Percentiles rank a stretch among this genome's conserved stretches.
phyloP scores from a whole-genome alignment of 2,329 filamentous ascomycete species.

The Metarhizium anisopliae region DNA sequence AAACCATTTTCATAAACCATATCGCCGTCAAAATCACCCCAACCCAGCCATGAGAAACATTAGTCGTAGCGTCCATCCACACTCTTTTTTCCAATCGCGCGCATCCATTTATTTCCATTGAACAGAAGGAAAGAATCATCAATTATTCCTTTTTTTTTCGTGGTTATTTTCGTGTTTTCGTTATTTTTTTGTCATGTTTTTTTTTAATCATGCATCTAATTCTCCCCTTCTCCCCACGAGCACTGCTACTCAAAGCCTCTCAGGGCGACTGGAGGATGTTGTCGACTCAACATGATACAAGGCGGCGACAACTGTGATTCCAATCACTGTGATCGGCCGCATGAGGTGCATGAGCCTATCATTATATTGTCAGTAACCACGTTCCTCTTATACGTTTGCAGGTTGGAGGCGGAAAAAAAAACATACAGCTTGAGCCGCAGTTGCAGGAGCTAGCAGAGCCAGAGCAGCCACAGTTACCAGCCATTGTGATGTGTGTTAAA shows the following conservation, averaged over 20 bases:
- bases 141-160: conserved; percentile 4
- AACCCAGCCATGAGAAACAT: no score
- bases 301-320: not conserved
- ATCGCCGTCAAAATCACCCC: no score
- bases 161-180: not conserved
- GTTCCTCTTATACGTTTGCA: conserved; percentile 6
- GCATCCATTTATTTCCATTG: no score
- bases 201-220: no score
- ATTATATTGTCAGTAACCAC: not conserved
- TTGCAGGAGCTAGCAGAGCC: conserved; percentile 23
- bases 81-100: no score
- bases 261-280: not conserved
- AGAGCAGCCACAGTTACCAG: conserved; percentile 28
- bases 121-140: not conserved
- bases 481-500: conserved; percentile 19
- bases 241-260: no score
- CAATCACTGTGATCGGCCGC: conserved; percentile 9
- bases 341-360: conserved; percentile 24
- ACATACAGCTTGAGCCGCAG: conserved; percentile 28
- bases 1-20: no score
- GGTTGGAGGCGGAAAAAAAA: not conserved
- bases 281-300: not conserved
- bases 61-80: no score
- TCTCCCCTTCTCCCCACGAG: no score
- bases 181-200: no score